Evolutionary conservation across 1,284 basidiomycete genomes (phyloP), one percentile per base, ranked within the genome.

Genomic region (Microbotryum lychnidis-dioicae): DNA sequence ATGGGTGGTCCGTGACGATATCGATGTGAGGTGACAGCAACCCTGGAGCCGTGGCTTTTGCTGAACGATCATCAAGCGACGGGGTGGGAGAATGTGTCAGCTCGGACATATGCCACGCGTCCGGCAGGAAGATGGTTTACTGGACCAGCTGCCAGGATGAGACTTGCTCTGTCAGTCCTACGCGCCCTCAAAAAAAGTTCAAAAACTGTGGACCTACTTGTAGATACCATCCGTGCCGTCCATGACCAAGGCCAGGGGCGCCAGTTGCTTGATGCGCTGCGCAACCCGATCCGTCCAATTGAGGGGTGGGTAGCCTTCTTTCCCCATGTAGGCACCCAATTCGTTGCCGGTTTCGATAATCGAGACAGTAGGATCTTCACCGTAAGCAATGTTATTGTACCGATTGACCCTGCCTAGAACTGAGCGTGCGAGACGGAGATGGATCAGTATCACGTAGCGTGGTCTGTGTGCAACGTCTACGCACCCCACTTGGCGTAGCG

Each of bases 51-150:
- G 27, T 54, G 10, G 56, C 59, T 18, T 57, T 54, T 69, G 65
- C 56, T 69, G 67, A 21, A 54, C 33, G 33, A 69, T 50, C 1
- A 65, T 59, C 68, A 65, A 69, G 33, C 9, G 63, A 56, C 12
- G 58, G 58, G 48, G 3, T 65, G 62, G 1, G 70, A 70, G 55
- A 71, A 72, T 45, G 69, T 70, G 50, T 72, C 37, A 42, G 37
- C 16, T 42, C 37, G 25, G 53, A 50, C 5, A 47, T 33, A 68
- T 68, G 37, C 37, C 12, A 14, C 12, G 16, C 37, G 37, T 16
- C 12, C 12, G 37, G 12, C 5, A 42, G 37, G 16, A 42, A 14
- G 37, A 6, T 6, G 14, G 37, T 16, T 42, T 42, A 42, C 16
- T 42, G 12, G 37, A 42, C 37, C 37, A 42, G 37, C 37, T 21